Evolutionary conservation across 305 asterid genomes (phyloP).

Genomic region (Solanum aculeatissimum): DNA sequence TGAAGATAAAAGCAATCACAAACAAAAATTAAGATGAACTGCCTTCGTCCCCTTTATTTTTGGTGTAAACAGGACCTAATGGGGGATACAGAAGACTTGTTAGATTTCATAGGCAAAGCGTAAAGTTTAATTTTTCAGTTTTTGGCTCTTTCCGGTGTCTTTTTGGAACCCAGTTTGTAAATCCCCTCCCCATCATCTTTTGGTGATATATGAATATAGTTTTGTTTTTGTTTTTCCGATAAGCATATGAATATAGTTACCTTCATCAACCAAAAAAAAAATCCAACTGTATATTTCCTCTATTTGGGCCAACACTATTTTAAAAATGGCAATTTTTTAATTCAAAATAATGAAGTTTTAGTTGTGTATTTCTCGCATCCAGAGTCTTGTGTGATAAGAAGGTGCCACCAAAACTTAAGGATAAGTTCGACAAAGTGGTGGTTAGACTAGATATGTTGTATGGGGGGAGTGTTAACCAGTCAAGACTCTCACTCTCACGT

Average conservation of each 20-base stretch:
- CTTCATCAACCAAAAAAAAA: background rate
- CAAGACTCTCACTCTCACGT: background rate
- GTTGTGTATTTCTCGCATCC: background rate
- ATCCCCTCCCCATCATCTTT: background rate
- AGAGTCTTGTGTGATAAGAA: background rate
- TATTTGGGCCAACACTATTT: background rate
- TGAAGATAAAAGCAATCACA: background rate
- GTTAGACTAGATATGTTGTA: background rate
- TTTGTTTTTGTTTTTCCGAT: background rate
- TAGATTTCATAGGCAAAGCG: background rate
- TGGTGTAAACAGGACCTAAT: background rate
- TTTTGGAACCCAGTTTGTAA: background rate
- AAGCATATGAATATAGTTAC: background rate
- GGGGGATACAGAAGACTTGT: background rate
- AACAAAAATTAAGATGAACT: background rate
- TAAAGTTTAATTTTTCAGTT: background rate
- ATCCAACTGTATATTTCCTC: background rate
- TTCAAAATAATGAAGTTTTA: background rate
- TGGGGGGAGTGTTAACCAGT: background rate
- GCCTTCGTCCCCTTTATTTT: background rate
- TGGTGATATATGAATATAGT: background rate
- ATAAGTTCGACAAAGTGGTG: background rate
- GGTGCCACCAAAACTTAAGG: background rate
- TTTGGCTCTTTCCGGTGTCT: background rate
- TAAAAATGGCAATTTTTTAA: background rate